phyloP scores from a whole-genome alignment of 2,329 filamentous ascomycete genomes.

The Phialophora macrospora region DNA sequence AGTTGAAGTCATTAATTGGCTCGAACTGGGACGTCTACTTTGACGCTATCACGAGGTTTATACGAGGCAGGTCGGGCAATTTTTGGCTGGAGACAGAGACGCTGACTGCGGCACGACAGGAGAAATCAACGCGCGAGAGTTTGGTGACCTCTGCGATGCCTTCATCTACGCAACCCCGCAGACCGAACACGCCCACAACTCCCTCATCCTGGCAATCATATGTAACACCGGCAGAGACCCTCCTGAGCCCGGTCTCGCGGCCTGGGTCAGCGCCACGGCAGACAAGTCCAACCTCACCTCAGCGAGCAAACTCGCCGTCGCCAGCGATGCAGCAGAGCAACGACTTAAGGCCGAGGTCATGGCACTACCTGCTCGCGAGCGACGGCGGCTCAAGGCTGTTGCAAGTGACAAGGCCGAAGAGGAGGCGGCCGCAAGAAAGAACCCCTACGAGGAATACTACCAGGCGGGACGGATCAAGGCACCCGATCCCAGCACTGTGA shows the following conservation, averaged over 20 bases:
- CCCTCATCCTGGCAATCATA: slow-evolving; percentile 63
- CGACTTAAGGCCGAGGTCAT: slow-evolving; percentile 68
- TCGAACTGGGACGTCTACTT: slow-evolving; percentile 67
- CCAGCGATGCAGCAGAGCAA: slow-evolving; percentile 66
- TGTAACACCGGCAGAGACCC: slow-evolving; percentile 64
- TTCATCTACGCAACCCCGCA: slow-evolving; percentile 60
- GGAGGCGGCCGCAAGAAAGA: slow-evolving; percentile 30
- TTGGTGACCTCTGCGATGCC: slow-evolving; percentile 60
- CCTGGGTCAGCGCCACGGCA: slow-evolving; percentile 65
- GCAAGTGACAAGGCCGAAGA: slow-evolving; percentile 35
- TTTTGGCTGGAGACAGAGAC: slow-evolving; percentile 3
- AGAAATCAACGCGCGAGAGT: slow-evolving; percentile 65
- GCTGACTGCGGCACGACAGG: slow-evolving; percentile 46
- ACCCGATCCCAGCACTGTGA: slow-evolving; percentile 63
- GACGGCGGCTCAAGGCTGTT: slow-evolving; percentile 60
- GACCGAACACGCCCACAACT: slow-evolving; percentile 65
- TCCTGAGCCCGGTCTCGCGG: slow-evolving; percentile 66
- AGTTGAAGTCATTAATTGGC: slow-evolving; percentile 63
- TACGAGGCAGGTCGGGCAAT: slow-evolving; percentile 56
- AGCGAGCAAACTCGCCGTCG: slow-evolving; percentile 54
- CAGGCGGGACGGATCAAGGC: slow-evolving; percentile 56
- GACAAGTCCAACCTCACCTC: slow-evolving; percentile 53
- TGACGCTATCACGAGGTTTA: slow-evolving; percentile 61
- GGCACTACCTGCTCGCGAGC: slow-evolving; percentile 64
- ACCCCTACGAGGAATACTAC: slow-evolving; percentile 51